These are phyloP conservation scores for Syzygium syzygioides DNA, from an alignment of 441 rosid genomes.

Conservation along the genomic window DNA sequence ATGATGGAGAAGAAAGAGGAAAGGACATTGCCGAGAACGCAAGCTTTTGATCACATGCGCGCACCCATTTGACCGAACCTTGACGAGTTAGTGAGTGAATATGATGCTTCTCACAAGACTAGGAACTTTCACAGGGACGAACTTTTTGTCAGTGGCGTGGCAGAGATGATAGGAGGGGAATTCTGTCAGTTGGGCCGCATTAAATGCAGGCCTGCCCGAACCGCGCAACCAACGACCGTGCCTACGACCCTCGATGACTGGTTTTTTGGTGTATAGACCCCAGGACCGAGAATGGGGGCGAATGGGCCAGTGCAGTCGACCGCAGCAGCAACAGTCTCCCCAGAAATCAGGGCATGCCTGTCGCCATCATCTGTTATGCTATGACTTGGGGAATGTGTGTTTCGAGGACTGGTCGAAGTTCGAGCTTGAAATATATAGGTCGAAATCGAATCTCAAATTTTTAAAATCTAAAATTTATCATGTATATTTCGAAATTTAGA, in stretches of 20 bases:
- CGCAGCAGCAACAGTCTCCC: background rate
- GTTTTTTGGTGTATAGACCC: background rate
- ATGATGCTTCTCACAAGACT: background rate
- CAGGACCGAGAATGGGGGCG: background rate
- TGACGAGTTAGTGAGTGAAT: background rate
- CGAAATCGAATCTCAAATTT: too few relatives aligned
- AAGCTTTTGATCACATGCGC: background rate
- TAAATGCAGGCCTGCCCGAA: background rate
- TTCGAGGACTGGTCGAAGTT: too few relatives aligned
- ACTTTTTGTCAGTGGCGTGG: background rate
- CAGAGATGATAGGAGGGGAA: background rate
- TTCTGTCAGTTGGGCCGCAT: background rate
- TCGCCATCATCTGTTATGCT: background rate
- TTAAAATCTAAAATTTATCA: too few relatives aligned
- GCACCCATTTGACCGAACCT: background rate
- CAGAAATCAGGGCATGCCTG: background rate
- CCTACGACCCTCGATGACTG: background rate
- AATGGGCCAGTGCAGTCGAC: background rate
- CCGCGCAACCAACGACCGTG: background rate
- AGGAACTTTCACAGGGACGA: background rate
- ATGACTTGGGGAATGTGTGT: too few relatives aligned
- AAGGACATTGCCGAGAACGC: background rate
- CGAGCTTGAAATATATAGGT: fast-evolving
- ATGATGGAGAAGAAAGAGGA: background rate
- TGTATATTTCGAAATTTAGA: fast-evolving